phyloP scores from a whole-genome alignment of 2,329 filamentous ascomycete genomes.

The Clonostachys chloroleuca region DNA sequence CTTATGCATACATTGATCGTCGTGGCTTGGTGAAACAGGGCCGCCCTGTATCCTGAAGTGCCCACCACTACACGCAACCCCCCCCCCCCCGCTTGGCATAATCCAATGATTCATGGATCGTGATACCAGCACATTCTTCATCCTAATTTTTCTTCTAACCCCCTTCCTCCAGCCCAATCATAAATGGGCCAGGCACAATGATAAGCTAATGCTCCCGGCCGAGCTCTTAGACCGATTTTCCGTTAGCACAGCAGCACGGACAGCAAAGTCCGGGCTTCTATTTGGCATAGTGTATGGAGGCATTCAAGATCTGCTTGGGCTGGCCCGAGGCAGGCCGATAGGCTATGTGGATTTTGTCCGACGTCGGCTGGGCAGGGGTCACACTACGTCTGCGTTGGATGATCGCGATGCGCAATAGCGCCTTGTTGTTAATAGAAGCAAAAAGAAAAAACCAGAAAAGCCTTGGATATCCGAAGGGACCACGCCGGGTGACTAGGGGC shows the following conservation, averaged over 20 bases:
- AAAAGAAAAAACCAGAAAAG: too few relatives aligned
- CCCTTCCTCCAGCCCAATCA: neutral
- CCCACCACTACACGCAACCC: too few relatives aligned
- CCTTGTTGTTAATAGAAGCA: too few relatives aligned
- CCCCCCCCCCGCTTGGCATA: too few relatives aligned
- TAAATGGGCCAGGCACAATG: neutral
- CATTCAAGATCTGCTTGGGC: constrained; percentile 69
- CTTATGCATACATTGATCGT: too few relatives aligned
- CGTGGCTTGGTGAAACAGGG: too few relatives aligned
- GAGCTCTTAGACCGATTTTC: constrained; percentile 70
- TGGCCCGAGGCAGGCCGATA: constrained; percentile 66
- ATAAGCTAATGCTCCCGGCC: neutral
- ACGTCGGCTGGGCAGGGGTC: constrained; percentile 17
- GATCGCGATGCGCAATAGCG: neutral
- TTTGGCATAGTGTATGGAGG: constrained; percentile 79
- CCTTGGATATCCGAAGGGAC: too few relatives aligned
- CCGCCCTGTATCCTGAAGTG: too few relatives aligned
- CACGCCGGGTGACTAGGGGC: too few relatives aligned
- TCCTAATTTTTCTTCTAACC: neutral
- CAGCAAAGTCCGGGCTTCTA: constrained; percentile 73
- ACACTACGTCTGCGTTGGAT: neutral
- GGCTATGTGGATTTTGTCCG: constrained; percentile 69
- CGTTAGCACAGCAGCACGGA: constrained; percentile 69
- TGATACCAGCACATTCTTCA: too few relatives aligned
- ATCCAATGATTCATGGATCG: too few relatives aligned